These are phyloP conservation scores for Tubosaeta sp. DNA, from an alignment of 768 basidiomycete species.

Conservation along the genomic window DNA sequence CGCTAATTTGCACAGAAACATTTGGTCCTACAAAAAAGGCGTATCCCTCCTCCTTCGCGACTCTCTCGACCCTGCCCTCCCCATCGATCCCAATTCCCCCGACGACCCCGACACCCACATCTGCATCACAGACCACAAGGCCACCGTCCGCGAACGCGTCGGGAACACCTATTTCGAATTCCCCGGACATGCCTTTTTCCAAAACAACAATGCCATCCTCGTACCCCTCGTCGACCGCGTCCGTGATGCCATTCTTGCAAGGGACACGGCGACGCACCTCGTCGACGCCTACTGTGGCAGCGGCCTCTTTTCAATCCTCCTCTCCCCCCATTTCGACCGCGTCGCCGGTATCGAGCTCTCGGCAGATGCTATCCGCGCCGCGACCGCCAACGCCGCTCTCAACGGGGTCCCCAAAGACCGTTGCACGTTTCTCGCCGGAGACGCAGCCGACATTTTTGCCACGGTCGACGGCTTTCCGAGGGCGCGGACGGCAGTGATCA, in stretches of 20 bases:
- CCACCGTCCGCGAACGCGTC: constrained; percentile 77
- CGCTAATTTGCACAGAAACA: constrained; percentile 50
- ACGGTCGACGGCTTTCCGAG: constrained; percentile 63
- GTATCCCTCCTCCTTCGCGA: constrained; percentile 91
- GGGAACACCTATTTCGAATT: constrained; percentile 82
- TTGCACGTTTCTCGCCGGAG: constrained; percentile 70
- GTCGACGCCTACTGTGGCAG: constrained; percentile 94
- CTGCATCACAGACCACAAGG: constrained; percentile 81
- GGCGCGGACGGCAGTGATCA: constrained; percentile 61
- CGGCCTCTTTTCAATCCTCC: constrained; percentile 82
- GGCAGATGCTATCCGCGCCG: constrained; percentile 61
- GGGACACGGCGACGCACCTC: constrained; percentile 61
- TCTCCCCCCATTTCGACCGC: constrained; percentile 68
- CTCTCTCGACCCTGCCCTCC: constrained; percentile 45
- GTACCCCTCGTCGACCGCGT: constrained; percentile 83
- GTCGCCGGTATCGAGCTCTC: constrained; percentile 90
- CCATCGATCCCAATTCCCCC: constrained; percentile 25
- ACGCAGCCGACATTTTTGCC: constrained; percentile 82
- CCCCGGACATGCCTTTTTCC: constrained; percentile 88
- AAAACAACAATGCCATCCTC: constrained; percentile 95
- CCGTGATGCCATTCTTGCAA: constrained; percentile 58
- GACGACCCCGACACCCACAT: constrained; percentile 56
- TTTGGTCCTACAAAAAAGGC: constrained; percentile 76
- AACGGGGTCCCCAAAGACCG: constrained; percentile 56
- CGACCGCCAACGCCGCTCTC: constrained; percentile 60